Evolutionary conservation across 768 basidiomycete species (phyloP), one percentile per base, ranked within the genome.

Genomic region (Fomitopsis pulvina): DNA sequence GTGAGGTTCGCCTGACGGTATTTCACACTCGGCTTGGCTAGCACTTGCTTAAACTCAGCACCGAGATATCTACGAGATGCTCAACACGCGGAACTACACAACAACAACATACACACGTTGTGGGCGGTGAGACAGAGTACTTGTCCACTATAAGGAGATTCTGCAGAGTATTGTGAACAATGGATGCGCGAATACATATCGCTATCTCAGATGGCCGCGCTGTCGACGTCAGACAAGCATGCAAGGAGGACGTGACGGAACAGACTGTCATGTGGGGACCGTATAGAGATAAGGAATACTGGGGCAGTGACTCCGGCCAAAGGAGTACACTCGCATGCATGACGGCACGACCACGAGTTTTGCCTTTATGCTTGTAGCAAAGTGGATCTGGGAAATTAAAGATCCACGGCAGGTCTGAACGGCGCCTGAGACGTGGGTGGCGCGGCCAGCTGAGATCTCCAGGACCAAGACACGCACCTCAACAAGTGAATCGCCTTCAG

Each of bases 1-100:
- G 85, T 89, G 49, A 93, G 67, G 63, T 93, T 93, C 25, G 77
- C 82, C 63, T 93, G 91, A 42, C 76, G 77, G 60, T 93, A 93
- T 65, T 91, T 85, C 18, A 92, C 83, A 49, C 78, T 68, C 8
- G 82, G 75, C 48, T 81, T 81, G 47, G 74, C 66, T n/a, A 92
- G 72, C 25, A 87, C 68, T 50, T 81, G 69, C 38, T 82, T 77
- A 60, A 93, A 92, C 55, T 85, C 79, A 14, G 80, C 69, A 11
- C 89, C 87, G 57, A 92, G 75, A 64, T 91, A 92, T 27, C 89
- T 92, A 55, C 9, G 50, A 16, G 43, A 38, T 58, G 10, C 53
- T 53, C 40, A 44, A 37, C 32, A 14, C 42, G 58, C 45, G 59
- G 54, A 45, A 62, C 50, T 26, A 61, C 57, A 52, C 57, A 53